phyloP scores from a whole-genome alignment of 805 yeast species.

The Suhomyces prunicola region DNA sequence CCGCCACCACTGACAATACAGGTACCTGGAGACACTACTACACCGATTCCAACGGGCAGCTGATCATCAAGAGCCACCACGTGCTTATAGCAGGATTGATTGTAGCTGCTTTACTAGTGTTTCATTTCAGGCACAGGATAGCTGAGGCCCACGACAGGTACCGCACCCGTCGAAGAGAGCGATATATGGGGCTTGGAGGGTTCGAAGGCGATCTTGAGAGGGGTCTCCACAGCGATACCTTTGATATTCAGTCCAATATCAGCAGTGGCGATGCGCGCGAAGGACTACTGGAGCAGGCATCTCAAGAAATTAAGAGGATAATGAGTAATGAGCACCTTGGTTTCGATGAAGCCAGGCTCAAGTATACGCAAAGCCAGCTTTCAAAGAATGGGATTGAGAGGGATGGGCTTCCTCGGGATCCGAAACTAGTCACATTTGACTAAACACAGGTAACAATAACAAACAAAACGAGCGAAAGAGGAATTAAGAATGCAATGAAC shows the following conservation, averaged over 20 bases:
- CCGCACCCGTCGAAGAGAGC: conserved; percentile 23
- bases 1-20: not conserved
- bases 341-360: conserved; percentile 69
- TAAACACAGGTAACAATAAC: not conserved
- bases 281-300: conserved; percentile 61
- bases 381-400: conserved; percentile 19
- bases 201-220: conserved; percentile 45
- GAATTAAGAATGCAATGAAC: too few relatives aligned
- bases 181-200: conserved; percentile 25
- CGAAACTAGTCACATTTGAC: conserved; percentile 18
- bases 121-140: conserved; percentile 32
- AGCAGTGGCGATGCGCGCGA: conserved; percentile 49
- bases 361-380: conserved; percentile 46
- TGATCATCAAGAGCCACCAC: conserved; percentile 9
- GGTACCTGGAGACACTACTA: not conserved
- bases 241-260: conserved; percentile 47
- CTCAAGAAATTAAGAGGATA: conserved; percentile 46
- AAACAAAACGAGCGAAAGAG: not conserved
- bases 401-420: conserved; percentile 18
- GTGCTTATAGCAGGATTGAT: conserved; percentile 15
- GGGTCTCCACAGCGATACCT: conserved; percentile 59
- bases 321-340: conserved; percentile 51
- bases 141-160: conserved; percentile 26
- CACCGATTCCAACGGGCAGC: conserved; percentile 1
- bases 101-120: conserved; percentile 18